These are phyloP conservation scores for Eimeria tenella DNA, from an alignment of 169 alveolate species.

Conservation along the genomic window DNA sequence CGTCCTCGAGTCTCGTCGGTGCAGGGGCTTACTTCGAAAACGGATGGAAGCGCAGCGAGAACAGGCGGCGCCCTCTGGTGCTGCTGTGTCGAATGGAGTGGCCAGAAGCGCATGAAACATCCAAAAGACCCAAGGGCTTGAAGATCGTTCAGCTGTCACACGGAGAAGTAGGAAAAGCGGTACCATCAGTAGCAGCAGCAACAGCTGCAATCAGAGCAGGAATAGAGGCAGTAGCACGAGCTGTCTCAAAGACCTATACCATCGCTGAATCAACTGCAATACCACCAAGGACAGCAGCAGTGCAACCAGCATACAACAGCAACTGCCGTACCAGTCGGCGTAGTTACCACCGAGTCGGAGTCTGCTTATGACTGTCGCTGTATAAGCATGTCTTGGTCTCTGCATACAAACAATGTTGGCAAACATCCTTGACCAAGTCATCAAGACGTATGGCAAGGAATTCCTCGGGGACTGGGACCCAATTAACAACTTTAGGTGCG, in stretches of 20 bases:
- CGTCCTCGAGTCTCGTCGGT: not conserved
- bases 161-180: not conserved
- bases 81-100: not conserved
- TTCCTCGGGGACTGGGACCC: conserved; percentile 88
- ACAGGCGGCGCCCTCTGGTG: conserved; percentile 63
- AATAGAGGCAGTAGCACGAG: not conserved
- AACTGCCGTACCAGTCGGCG: not conserved
- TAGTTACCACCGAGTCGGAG: not conserved
- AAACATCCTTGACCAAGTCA: conserved; percentile 83
- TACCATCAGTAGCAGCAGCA: not conserved
- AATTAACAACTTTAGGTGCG: conserved; percentile 82
- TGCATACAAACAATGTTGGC: conserved; percentile 78
- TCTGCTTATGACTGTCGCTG: not conserved
- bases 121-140: too few relatives aligned
- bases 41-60: conserved; percentile 34
- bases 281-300: not conserved
- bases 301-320: not conserved
- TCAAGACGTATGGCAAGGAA: conserved; percentile 86
- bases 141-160: not conserved
- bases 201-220: not conserved
- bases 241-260: not conserved
- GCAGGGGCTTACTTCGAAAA: not conserved
- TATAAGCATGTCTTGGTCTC: conserved; percentile 16
- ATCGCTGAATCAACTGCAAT: not conserved
- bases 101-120: conserved; percentile 12